Evolutionary conservation across 1,284 basidiomycete species (phyloP), one percentile per base, ranked within the genome.

Genomic region (Tylopilus sp.): DNA sequence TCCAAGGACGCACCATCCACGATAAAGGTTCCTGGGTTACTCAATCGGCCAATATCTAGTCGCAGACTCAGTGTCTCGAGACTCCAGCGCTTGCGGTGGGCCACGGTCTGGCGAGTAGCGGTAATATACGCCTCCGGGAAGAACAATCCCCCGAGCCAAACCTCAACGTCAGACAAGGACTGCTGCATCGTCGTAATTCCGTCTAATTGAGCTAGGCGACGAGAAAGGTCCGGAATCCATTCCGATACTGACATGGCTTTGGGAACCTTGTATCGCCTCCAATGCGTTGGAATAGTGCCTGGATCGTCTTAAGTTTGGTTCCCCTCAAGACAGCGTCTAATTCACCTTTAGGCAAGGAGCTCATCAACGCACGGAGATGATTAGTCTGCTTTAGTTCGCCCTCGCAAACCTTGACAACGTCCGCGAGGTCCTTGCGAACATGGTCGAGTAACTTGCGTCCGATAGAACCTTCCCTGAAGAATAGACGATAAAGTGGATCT

Each of bases 71-170:
- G 68, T n/a, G 91, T 92, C 69, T 97, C 94, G 55, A 97, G 73
- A 67, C 91, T 94, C 85, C 89, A 91, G 55, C 84, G 83, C 71
- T 89, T 92, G 48, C 84, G 78, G 66, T 97, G 93, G 2, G 94
- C 94, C 8, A 94, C 87, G 15, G 89, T 84, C 69, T 97, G 95
- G 46, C 94, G 79, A 2, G 92, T 95, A 1, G 94, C 94, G 1
- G 94, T 97, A 59, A 97, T 80, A 67, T 93, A 97, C 3, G 92
- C 93, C 63, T 95, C 92, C 1, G 95, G 95, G 78, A 92, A 94
- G 79, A 97, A 97, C 45, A 97, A 68, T 0, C 91, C 90, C 29
- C 94, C 93, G 12, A 97, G 78, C 88, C 90, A 92, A 33, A 92
- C 86, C 65, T 89, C 86, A 30, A 93, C 76, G 54, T 89, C 76